Evolutionary conservation across 129 eudicot species (phyloP).

Genomic region (Scalesia atractyloides): DNA sequence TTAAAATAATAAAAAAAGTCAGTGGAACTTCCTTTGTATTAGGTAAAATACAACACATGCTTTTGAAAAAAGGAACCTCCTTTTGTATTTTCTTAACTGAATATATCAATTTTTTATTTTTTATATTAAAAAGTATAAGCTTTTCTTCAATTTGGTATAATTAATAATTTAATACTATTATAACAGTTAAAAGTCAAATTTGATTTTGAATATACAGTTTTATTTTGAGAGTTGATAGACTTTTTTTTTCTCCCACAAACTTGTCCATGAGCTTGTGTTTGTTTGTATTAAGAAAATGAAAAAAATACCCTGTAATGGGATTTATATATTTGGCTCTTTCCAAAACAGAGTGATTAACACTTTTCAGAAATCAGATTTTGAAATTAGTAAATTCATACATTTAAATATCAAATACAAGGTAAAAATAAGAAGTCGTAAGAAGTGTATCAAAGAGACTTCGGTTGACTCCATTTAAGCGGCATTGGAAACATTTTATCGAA

Average conservation of each 20-base stretch:
- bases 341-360: background rate
- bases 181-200: background rate
- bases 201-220: background rate
- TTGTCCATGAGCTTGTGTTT: background rate
- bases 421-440: no score
- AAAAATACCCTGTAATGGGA: background rate
- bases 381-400: no score
- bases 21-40: slow-evolving; percentile 10
- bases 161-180: slow-evolving; percentile 8
- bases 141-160: background rate
- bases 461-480: no score
- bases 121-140: background rate
- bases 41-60: slow-evolving; percentile 22
- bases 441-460: no score
- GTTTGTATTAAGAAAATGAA: background rate
- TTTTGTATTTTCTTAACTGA: slow-evolving; percentile 1
- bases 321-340: background rate
- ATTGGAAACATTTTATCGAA: no score
- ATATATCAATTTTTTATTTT: background rate
- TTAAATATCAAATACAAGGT: no score
- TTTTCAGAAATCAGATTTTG: background rate
- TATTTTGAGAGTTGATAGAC: background rate
- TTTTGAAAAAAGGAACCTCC: slow-evolving; percentile 19
- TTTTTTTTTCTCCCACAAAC: background rate
- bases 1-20: background rate